Evolutionary conservation across 371 early-diverging fungal genomes (phyloP), one percentile per base, ranked within the genome.

Genomic region (Chytridiales sp.): DNA sequence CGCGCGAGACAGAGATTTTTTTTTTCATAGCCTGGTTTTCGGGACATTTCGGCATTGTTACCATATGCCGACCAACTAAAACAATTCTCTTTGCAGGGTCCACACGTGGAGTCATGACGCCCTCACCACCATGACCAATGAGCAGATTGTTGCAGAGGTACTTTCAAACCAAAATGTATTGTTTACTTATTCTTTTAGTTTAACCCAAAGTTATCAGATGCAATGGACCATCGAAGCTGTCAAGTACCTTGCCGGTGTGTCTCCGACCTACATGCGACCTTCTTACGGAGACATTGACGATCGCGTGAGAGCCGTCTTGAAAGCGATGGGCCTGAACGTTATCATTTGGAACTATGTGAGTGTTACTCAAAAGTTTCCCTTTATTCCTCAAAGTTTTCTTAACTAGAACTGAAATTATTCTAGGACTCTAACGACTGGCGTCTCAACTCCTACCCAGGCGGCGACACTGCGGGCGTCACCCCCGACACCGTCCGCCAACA

Each of bases 111-210:
- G 80, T 44, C 88, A 87, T 55, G 75, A 75, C 44, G 68, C 77
- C 40, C 74, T 85, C 69, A 86, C 86, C 38, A 73, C 81, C 17
- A 62, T 86, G 66, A 77, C 81, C n/a, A 82, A 85, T 65, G 76
- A 82, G 44, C 82, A 87, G 64, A 79, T 88, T 34, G 72, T 87
- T 36, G 82, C 88, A 49, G 88, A 88, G 66, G 67, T 88, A 51
- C 81, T 83, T 70, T 75, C 67, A 70, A 78, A 15, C 79, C 80
- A 4, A 78, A 80, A 21, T 77, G 62, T 62, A 42, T 43, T 50
- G 40, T 4, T 17, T 55, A 1, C 5, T 30, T 36, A 13, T 4
- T 21, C 30, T 24, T 56, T 44, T 6, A 27, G 15, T 44, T 44
- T 32, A 22, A 44, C 32, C 30, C 34, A 40, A 15, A 13, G 8